These are phyloP conservation scores for Spathaspora arborariae DNA, from an alignment of 805 yeast genomes.

Conservation along the genomic window DNA sequence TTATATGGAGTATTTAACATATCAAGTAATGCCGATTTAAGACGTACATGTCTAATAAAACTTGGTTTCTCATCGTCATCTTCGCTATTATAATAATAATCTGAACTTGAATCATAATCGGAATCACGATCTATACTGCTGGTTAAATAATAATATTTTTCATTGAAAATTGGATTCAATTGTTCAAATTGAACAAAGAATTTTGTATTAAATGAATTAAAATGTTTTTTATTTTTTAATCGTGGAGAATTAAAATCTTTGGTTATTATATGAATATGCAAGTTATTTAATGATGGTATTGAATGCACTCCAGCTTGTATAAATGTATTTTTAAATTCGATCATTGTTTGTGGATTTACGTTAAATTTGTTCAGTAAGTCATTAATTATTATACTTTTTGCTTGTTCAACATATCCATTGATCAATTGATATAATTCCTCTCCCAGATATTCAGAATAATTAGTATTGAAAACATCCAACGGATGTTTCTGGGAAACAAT, in stretches of 20 bases:
- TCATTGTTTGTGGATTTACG: conserved; percentile 7
- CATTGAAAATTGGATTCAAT: conserved; percentile 23
- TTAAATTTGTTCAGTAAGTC: conserved; percentile 20
- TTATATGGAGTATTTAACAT: conserved; percentile 18
- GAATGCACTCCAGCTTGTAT: conserved; percentile 65
- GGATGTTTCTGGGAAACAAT: conserved; percentile 48
- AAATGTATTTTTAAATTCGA: conserved; percentile 19
- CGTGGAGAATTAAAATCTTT: conserved; percentile 53
- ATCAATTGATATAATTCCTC: conserved; percentile 23
- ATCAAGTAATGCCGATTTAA: conserved; percentile 7
- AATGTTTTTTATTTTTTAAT: conserved; percentile 63
- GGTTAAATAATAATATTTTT: conserved; percentile 4
- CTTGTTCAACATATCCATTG: conserved; percentile 32
- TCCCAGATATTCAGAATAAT: conserved; percentile 11
- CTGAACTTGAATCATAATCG: conserved; percentile 6
- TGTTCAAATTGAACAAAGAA: conserved; percentile 59
- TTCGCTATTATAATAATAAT: not conserved
- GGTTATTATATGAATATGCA: conserved; percentile 73
- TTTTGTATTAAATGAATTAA: conserved; percentile 61
- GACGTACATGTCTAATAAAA: conserved; percentile 4
- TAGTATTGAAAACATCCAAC: conserved; percentile 39
- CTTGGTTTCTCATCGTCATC: not conserved
- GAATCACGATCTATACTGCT: not conserved
- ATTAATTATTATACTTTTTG: conserved; percentile 27
- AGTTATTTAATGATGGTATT: conserved; percentile 62